Evolutionary conservation across 208 protist genomes (phyloP), one percentile per base, ranked within the genome.

Genomic region (Leptomonas seymouri): DNA sequence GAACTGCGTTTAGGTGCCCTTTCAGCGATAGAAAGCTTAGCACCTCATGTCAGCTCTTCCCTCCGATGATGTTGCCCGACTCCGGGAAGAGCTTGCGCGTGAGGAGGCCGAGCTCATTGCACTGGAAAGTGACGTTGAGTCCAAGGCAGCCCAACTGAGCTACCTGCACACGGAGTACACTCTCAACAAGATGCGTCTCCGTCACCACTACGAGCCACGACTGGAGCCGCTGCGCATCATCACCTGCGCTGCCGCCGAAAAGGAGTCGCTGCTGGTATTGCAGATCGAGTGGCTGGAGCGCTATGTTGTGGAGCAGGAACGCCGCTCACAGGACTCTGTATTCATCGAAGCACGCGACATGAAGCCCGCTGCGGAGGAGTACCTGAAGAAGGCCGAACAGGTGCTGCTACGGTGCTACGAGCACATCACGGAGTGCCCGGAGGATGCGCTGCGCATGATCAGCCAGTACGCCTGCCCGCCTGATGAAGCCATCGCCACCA

Each of bases 81-180:
- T 83, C 3, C 68, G 69, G 46, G 74, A 81, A n/a, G 67, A 79
- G 76, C 63, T 81, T 5, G 77, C 76, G 27, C 62, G 53, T 0
- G 75, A 88, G 58, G 76, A 92, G 57, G 56, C 64, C 8, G 50
- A 79, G 21, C 80, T 95, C 23, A 21, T 62, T 0, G 71, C 62
- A 2, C 67, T 91, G 18, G 90, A 90, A 60, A 80, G 78, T 48
- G 76, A 87, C 60, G 84, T 95, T 7, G 85, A 89, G 30, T 44
- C 78, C 2, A 80, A 85, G 44, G 67, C 85, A 2, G 73, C 84
- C 1, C 82, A 93, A 58, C 84, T 95, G 16, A 64, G 83, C 30
- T 83, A 86, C 58, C 74, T 95, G 4, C 78, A 87, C 72, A 76
- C 64, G 3, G 86, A 95, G 77, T 95, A 93, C 80, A 81, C 75